These are phyloP conservation scores for Russula sp. DNA, from an alignment of 768 basidiomycete species.

Conservation along the genomic window DNA sequence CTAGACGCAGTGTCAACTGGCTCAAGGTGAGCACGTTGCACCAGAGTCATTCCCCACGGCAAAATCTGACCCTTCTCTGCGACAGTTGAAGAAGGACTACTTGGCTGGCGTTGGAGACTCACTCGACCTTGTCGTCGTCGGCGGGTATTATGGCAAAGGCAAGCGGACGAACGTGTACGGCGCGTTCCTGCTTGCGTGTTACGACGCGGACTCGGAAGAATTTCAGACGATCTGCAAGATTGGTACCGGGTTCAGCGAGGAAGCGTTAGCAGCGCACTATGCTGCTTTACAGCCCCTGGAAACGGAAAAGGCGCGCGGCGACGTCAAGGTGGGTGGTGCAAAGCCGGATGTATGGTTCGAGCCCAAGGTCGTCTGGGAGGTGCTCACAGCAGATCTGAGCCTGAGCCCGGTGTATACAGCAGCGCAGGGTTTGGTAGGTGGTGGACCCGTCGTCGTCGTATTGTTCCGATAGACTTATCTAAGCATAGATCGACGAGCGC, in stretches of 20 bases:
- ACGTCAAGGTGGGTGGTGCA: slow-evolving; percentile 85
- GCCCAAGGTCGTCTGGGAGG: slow-evolving; percentile 97
- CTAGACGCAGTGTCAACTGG: slow-evolving; percentile 94
- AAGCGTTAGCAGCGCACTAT: slow-evolving; percentile 73
- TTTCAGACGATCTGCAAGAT: slow-evolving; percentile 99
- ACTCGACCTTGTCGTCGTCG: slow-evolving; percentile 95
- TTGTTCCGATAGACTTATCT: slow-evolving; percentile 12
- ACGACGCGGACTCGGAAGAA: slow-evolving; percentile 88
- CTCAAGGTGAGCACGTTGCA: slow-evolving; percentile 62
- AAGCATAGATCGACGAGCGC: slow-evolving; percentile 66
- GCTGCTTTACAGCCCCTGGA: slow-evolving; percentile 78
- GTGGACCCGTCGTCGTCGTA: not conserved
- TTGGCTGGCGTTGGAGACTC: slow-evolving; percentile 95
- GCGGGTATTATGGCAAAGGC: slow-evolving; percentile 95
- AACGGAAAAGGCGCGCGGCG: slow-evolving; percentile 60
- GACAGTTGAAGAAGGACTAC: slow-evolving; percentile 96
- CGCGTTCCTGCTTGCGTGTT: slow-evolving; percentile 96
- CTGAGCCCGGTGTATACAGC: slow-evolving; percentile 96
- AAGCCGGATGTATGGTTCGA: slow-evolving; percentile 99
- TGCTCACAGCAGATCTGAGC: slow-evolving; percentile 93
- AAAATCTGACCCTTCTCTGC: not conserved
- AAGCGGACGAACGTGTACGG: slow-evolving; percentile 98
- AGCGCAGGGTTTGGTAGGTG: slow-evolving; percentile 77
- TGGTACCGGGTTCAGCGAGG: slow-evolving; percentile 97
- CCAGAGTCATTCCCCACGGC: not conserved